A percentile compares a stretch with the other conserved stretches of the same genome.
Evolutionary conservation across 495 filamentous ascomycete species (phyloP).

Genomic region (Aspergillus indologenus): DNA sequence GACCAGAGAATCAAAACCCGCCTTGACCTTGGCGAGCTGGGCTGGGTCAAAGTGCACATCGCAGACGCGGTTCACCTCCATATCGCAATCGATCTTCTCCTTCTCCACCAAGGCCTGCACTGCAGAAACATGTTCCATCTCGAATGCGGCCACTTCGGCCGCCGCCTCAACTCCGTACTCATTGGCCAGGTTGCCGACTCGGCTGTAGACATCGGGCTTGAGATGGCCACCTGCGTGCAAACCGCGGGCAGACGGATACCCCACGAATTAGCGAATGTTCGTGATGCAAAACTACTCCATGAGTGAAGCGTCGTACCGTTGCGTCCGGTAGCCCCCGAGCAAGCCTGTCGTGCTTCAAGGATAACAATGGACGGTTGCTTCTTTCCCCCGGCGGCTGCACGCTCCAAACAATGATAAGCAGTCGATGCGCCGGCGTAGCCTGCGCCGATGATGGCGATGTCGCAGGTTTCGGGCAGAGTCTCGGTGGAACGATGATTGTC

Average conservation of each 20-base stretch:
- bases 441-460: constrained; percentile 69
- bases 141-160: constrained; percentile 33
- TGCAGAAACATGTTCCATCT: constrained; percentile 26
- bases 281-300: too few relatives aligned
- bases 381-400: constrained; percentile 21
- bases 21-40: constrained; percentile 23
- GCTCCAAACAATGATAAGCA: constrained; percentile 56
- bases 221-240: constrained; percentile 34
- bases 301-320: constrained; percentile 34
- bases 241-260: background rate
- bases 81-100: constrained; percentile 35
- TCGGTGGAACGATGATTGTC: constrained; percentile 62
- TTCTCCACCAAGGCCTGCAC: constrained; percentile 28
- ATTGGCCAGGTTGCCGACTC: constrained; percentile 19
- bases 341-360: constrained; percentile 78
- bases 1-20: constrained; percentile 24
- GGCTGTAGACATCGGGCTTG: constrained; percentile 36
- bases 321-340: constrained; percentile 76
- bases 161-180: constrained; percentile 34
- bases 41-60: constrained; percentile 28
- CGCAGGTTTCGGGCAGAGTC: constrained; percentile 55
- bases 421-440: constrained; percentile 70
- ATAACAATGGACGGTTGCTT: constrained; percentile 52
- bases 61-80: constrained; percentile 24
- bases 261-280: background rate